Evolutionary conservation across 192 early-diverging fungal genomes (phyloP).

Genomic region (Coemansia sp.): DNA sequence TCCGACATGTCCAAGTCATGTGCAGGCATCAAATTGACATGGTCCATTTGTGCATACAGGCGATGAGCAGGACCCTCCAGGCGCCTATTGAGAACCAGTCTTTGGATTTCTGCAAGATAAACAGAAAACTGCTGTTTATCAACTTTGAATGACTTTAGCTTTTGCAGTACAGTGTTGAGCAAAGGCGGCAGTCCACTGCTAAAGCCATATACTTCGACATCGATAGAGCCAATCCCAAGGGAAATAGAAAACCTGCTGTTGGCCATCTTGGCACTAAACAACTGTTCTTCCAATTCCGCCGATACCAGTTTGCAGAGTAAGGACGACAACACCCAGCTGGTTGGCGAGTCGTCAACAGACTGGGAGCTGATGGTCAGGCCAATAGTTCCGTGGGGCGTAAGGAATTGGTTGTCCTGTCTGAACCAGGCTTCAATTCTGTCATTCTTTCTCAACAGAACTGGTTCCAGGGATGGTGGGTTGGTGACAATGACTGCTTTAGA

Average conservation of each 20-base stretch:
- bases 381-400: slow-evolving; percentile 74
- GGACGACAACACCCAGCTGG: neutral
- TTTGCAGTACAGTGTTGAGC: slow-evolving; percentile 60
- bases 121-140: slow-evolving; percentile 62
- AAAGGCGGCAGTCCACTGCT: slow-evolving; percentile 74
- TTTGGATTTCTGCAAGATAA: neutral
- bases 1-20: slow-evolving; percentile 63
- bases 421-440: slow-evolving; percentile 70
- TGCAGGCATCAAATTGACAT: too few relatives aligned
- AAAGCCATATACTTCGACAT: slow-evolving; percentile 70
- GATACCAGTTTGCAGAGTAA: neutral
- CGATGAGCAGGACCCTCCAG: neutral
- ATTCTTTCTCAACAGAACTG: slow-evolving; percentile 4
- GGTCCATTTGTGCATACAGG: neutral
- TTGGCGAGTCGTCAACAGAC: neutral
- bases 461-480: neutral
- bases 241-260: slow-evolving; percentile 67
- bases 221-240: slow-evolving; percentile 58
- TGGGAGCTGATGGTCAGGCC: slow-evolving; percentile 53
- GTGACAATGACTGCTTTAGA: neutral
- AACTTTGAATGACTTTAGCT: slow-evolving; percentile 59
- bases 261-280: slow-evolving; percentile 75
- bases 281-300: slow-evolving; percentile 62
- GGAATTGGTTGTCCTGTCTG: slow-evolving; percentile 85
- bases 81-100: neutral